Evolutionary conservation across 225 moss, liverwort and hornwort species (phyloP).

Genomic region (Straminergon stramineum): DNA sequence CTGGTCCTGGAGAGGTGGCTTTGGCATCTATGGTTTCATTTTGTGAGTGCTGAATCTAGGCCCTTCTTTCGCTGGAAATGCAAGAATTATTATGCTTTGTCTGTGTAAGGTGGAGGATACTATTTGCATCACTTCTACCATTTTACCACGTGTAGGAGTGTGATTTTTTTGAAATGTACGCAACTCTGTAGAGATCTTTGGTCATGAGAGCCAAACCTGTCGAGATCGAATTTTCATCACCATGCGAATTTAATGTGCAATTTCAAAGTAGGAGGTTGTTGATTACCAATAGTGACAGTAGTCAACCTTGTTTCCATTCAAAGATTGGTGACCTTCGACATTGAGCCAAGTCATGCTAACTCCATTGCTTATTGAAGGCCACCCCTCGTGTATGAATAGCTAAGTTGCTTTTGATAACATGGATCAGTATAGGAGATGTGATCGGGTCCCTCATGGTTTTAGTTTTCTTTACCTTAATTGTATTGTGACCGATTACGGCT

Average conservation of each 20-base stretch:
- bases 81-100: neutral
- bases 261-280: neutral
- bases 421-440: neutral
- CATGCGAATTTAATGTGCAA: neutral
- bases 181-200: neutral
- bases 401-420: neutral
- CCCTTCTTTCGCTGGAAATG: neutral
- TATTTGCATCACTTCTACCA: neutral
- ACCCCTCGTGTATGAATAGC: neutral
- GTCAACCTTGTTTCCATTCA: neutral
- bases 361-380: neutral
- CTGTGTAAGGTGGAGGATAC: neutral
- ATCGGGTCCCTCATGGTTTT: neutral
- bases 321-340: neutral
- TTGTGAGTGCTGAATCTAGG: conserved; percentile 1
- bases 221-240: neutral
- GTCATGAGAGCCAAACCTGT: neutral
- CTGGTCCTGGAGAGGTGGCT: conserved; percentile 48
- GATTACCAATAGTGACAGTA: neutral
- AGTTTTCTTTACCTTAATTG: neutral
- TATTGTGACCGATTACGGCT: neutral
- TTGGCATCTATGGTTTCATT: conserved; percentile 41
- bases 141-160: neutral
- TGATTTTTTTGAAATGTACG: neutral
- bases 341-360: neutral